Evolutionary conservation across 345 rosid species (phyloP).

Genomic region (Laguncularia racemosa): DNA sequence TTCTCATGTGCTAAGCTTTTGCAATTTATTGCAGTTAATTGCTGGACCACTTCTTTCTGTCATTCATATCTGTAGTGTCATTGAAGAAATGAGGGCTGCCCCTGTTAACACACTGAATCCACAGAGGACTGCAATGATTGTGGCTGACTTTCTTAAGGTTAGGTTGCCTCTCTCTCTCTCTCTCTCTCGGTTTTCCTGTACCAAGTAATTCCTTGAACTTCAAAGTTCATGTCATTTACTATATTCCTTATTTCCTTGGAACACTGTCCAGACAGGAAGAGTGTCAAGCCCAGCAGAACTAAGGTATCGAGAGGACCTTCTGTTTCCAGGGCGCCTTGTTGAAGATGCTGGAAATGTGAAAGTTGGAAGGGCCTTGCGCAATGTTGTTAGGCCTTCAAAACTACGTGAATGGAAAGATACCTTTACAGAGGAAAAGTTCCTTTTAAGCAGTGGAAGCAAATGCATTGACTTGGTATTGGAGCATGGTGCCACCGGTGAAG

Average conservation of each 20-base stretch:
- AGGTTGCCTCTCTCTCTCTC: constrained; percentile 8
- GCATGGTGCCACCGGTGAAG: constrained; percentile 77
- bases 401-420: constrained; percentile 45
- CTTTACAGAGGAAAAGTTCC: constrained; percentile 69
- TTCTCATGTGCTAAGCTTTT: background rate
- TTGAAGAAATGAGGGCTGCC: constrained; percentile 80
- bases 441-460: constrained; percentile 40
- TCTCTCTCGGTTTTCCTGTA: constrained; percentile 3
- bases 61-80: constrained; percentile 52
- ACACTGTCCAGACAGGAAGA: constrained; percentile 48
- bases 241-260: background rate
- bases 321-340: constrained; percentile 73
- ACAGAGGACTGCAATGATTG: constrained; percentile 82
- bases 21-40: constrained; percentile 53
- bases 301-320: constrained; percentile 62
- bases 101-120: constrained; percentile 89
- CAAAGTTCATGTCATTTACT: background rate
- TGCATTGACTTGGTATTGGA: constrained; percentile 73
- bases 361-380: constrained; percentile 69
- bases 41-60: constrained; percentile 73
- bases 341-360: constrained; percentile 79
- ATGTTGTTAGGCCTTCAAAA: constrained; percentile 59
- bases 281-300: constrained; percentile 78
- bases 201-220: background rate
- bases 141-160: constrained; percentile 81